Base-by-base conservation (phyloP, 2,329 filamentous ascomycete genomes). In the Zymoseptoria passerinii region DNA sequence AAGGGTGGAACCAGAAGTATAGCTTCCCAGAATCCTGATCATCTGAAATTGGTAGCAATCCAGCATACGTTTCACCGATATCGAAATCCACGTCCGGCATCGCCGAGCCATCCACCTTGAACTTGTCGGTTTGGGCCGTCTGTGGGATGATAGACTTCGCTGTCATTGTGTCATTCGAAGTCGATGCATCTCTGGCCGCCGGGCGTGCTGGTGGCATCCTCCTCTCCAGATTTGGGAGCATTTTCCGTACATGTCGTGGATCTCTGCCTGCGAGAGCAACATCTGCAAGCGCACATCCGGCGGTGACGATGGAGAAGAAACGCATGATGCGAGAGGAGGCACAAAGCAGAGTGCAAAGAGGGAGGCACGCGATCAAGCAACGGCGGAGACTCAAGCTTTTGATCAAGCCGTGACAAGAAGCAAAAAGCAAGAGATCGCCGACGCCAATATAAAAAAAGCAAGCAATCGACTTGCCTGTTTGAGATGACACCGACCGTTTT, bases 121-220 rank as follows among this genome's bases (percentile, higher is more conserved):
- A 72, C 63, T 87, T 73, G 29, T 70, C 70, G n/a, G 74, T 76
- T 58, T 73, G 72, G 9, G 66, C 67, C 54, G 72, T 78, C 64
- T 76, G 76, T 1, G 73, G 73, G 58, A 78, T 73, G 23, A 78
- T 69, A 20, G 63, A 53, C 10, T 57, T 50, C 52, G 52, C n/a
- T 44, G 13, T 16, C 35, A 13, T 16, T 16, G 35, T 6, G n/a
- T 13, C 2, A 44, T 44, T 44, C 35, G 35, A 16, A 44, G 35
- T n/a, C 35, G 35, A 16, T 16, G n/a, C 35, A 44, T 44, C 35
- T 16, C 35, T 44, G 35, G 35, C 5, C 5, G n/a, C 35, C 7
- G 35, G n/a, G 35, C 35, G 35, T 44, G 50, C 50, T 28, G 19
- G 3, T 18, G 5, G 49, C 18, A 8, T 27, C 13, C 50, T 23